phyloP scores from a whole-genome alignment of 768 basidiomycete species.

The Leccinum broughii region DNA sequence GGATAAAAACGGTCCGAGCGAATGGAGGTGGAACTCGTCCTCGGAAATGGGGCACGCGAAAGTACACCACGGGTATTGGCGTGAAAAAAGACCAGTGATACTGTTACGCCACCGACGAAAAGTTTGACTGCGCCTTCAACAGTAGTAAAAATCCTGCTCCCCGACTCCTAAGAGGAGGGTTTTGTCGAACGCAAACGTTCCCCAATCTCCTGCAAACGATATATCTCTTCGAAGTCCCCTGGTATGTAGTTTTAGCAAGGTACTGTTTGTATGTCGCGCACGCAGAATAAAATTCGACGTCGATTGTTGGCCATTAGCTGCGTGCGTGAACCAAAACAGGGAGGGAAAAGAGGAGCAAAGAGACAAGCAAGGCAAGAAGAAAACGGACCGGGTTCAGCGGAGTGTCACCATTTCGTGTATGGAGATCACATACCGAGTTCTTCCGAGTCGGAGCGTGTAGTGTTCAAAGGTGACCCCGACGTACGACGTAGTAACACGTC shows the following conservation, averaged over 20 bases:
- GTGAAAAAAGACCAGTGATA: too few relatives aligned
- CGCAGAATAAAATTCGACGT: slow-evolving; percentile 67
- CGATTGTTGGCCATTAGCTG: slow-evolving; percentile 62
- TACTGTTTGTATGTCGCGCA: not conserved
- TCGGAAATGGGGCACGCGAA: too few relatives aligned
- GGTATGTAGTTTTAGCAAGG: slow-evolving; percentile 7
- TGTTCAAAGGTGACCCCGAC: slow-evolving; percentile 54
- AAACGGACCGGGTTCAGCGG: not conserved
- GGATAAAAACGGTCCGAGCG: too few relatives aligned
- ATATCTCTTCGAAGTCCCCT: slow-evolving; percentile 95
- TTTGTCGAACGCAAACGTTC: too few relatives aligned
- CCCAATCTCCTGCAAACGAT: too few relatives aligned
- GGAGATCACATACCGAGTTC: slow-evolving; percentile 49
- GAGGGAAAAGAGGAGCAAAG: not conserved
- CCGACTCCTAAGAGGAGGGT: too few relatives aligned
- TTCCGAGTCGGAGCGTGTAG: slow-evolving; percentile 46
- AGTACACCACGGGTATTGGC: too few relatives aligned
- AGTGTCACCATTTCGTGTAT: not conserved
- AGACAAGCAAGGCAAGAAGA: not conserved
- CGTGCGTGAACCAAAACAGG: not conserved
- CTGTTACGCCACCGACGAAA: too few relatives aligned
- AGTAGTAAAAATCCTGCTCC: too few relatives aligned
- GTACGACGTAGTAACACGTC: slow-evolving; percentile 44
- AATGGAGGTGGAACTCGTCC: too few relatives aligned
- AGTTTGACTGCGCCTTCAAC: too few relatives aligned